Evolutionary conservation across 495 filamentous ascomycete species (phyloP), one percentile per base, ranked within the genome.

Genomic region (Tuber aestivum): DNA sequence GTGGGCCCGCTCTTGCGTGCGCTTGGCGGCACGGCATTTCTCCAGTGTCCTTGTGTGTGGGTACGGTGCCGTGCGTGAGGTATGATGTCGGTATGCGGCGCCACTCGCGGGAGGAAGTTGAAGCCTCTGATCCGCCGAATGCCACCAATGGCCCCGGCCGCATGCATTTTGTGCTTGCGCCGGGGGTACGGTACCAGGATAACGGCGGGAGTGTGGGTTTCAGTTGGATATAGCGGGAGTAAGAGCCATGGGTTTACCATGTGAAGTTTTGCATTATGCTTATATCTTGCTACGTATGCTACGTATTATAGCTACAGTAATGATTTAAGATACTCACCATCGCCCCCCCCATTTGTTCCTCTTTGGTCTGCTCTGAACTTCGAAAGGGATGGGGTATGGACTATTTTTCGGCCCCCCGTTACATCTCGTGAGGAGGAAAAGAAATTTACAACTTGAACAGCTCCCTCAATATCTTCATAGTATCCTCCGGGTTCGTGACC

Each of bases 401-500:
- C 8, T 3, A 23, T 3, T 56, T 56, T 23, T 23, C 4, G 45
- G 5, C 20, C 45, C 20, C 45, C 45, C 48, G 9, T 56, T 9
- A 27, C 48, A n/a, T 56, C 7, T 56, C 6, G 48, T 23, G 6
- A n/a, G 23, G 48, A 12, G 16, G n/a, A 32, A 3, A 18, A 18
- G 56, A 32, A 41, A 42, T 69, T 85, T 86, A 93, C 72, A 96
- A 85, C 61, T 89, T 85, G 83, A 97, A 97, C 68, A 95, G 69
- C 86, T 92, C 88, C 88, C 89, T 95, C 76, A 99, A 72, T 84
- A 91, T 85, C 81, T 82, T 87, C 74, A 91, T 88, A 71, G 94
- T 97, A 80, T 98, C 94, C 74, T 94, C 90, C 20, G 95, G 94
- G 70, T 87, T 88, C 71, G 87, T 87, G 71, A 98, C 95, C 27